Conservation (phyloP, 2,329 filamentous ascomycete genomes). For the Ophiostoma quercus region DNA sequence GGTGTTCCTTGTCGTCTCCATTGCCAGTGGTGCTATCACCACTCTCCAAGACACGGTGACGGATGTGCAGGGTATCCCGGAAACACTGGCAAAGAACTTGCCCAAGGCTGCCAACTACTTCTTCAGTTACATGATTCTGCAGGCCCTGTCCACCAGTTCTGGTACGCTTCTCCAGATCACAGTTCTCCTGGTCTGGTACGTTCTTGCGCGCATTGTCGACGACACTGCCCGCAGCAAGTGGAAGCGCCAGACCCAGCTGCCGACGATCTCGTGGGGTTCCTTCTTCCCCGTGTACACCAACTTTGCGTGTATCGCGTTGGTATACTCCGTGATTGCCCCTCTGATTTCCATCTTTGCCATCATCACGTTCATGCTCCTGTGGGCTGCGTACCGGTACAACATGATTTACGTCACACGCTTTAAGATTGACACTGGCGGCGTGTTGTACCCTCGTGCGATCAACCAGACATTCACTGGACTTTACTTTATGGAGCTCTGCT, state of each 20-base stretch:
- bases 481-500: slow-evolving; percentile 87
- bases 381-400: slow-evolving; percentile 94
- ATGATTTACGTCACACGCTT: slow-evolving; percentile 93
- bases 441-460: slow-evolving; percentile 86
- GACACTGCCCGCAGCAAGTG: slow-evolving; percentile 80
- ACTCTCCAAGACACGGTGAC: slow-evolving; percentile 52
- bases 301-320: slow-evolving; percentile 83
- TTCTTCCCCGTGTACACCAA: slow-evolving; percentile 97
- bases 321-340: slow-evolving; percentile 85
- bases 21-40: slow-evolving; percentile 65
- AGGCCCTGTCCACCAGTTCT: slow-evolving; percentile 84
- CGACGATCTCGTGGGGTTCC: slow-evolving; percentile 78
- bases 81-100: slow-evolving; percentile 69
- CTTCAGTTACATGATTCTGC: slow-evolving; percentile 96
- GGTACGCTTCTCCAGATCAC: slow-evolving; percentile 80
- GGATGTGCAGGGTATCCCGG: slow-evolving; percentile 62
- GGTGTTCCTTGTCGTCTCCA: slow-evolving; percentile 85
- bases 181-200: slow-evolving; percentile 73
- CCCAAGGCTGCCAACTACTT: slow-evolving; percentile 93
- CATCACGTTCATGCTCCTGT: slow-evolving; percentile 84
- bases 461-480: slow-evolving; percentile 94
- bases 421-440: slow-evolving; percentile 81
- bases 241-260: slow-evolving; percentile 71
- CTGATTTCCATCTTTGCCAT: slow-evolving; percentile 90
- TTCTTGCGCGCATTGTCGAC: slow-evolving; percentile 75